Evolutionary conservation across 768 basidiomycete genomes (phyloP).

Genomic region (Mycena vitilis): DNA sequence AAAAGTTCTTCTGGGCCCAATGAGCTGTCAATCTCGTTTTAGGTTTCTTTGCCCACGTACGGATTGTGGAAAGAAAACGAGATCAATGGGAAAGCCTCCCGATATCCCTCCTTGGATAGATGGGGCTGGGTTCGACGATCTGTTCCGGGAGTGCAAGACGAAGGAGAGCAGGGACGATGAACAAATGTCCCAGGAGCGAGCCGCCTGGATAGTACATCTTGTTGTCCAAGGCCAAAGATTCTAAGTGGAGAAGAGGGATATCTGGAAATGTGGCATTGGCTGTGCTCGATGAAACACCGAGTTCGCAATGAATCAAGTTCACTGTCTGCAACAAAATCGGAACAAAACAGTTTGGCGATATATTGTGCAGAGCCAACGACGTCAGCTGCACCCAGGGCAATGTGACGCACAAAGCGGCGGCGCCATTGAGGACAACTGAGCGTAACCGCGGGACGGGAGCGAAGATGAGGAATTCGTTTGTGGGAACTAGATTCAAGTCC

Average conservation of each 20-base stretch:
- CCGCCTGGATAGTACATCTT: not conserved
- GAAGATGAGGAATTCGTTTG: no score
- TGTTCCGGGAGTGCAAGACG: not conserved
- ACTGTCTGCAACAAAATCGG: not conserved
- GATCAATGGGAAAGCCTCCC: not conserved
- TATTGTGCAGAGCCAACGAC: not conserved
- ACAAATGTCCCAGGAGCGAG: no score
- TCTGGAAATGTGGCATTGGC: not conserved
- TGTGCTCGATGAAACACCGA: not conserved
- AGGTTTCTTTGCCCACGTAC: no score
- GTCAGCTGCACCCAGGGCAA: not conserved
- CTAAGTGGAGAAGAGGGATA: not conserved
- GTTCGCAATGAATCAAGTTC: not conserved
- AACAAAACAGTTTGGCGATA: not conserved
- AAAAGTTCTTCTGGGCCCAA: no score
- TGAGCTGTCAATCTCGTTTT: no score
- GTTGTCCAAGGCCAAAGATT: not conserved
- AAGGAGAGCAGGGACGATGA: slow-evolving; percentile 2
- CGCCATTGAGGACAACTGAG: no score
- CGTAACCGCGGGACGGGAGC: no score
- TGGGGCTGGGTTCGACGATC: not conserved
- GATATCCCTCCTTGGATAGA: not conserved
- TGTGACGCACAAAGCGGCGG: no score
- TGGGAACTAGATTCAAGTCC: no score
- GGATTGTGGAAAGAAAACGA: not conserved